Conservation (phyloP, 345 rosid genomes). For the Eucalyptus dawsonii region DNA sequence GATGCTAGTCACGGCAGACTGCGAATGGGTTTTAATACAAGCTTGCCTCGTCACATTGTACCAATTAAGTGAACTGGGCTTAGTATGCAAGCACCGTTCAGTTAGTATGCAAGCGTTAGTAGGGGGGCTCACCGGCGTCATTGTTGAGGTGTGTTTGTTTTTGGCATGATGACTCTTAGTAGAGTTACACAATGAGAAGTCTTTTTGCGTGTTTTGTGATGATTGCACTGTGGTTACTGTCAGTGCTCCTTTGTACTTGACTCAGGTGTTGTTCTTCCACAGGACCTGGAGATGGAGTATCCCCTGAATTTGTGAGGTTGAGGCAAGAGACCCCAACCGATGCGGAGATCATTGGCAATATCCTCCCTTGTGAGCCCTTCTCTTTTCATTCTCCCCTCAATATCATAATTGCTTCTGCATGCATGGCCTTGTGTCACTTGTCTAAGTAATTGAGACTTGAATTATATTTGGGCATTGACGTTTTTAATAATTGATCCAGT, state of each 20-base stretch:
- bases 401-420: not conserved
- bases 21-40: not conserved
- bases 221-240: not conserved
- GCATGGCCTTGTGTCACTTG: not conserved
- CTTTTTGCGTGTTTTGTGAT: not conserved
- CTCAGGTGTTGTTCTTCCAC: not conserved
- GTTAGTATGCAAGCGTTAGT: not conserved
- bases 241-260: not conserved
- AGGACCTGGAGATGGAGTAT: not conserved
- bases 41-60: not conserved
- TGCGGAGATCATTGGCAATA: not conserved
- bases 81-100: not conserved
- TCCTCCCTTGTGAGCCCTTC: not conserved
- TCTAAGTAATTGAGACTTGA: not conserved
- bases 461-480: not conserved
- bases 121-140: not conserved
- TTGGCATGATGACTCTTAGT: not conserved
- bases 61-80: not conserved
- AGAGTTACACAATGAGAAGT: not conserved
- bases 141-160: not conserved
- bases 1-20: not conserved
- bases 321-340: not conserved
- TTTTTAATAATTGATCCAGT: not conserved
- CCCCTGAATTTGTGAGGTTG: not conserved
- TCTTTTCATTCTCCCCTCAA: not conserved